Conservation (phyloP, 768 basidiomycete species). For the Phanerochaete sordida region DNA sequence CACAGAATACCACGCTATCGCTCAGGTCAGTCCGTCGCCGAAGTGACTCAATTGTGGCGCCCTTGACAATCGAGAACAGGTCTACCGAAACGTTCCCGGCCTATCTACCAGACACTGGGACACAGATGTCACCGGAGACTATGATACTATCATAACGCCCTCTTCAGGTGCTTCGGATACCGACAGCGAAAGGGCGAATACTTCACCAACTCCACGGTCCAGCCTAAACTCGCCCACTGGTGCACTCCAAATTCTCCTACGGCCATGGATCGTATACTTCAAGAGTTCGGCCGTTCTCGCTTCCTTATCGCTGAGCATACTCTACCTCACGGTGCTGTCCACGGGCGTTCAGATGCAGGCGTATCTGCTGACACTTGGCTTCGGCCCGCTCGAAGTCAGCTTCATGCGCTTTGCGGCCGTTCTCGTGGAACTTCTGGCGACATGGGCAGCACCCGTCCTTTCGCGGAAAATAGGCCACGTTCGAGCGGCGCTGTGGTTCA, state of each 20-base stretch:
- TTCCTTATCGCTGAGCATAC: conserved; percentile 21
- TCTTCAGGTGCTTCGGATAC: not conserved
- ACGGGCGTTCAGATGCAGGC: conserved; percentile 29
- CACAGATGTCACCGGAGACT: too few relatives aligned
- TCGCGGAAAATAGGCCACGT: conserved; percentile 24
- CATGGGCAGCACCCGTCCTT: conserved; percentile 25
- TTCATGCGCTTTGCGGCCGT: conserved; percentile 21
- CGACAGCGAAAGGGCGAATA: not conserved
- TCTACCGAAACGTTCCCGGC: not conserved
- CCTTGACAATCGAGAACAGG: not conserved
- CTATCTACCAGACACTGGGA: not conserved
- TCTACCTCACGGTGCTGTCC: conserved; percentile 31
- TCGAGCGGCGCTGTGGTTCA: conserved; percentile 28
- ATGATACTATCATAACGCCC: too few relatives aligned
- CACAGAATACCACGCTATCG: conserved; percentile 26
- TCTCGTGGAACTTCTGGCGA: conserved; percentile 25
- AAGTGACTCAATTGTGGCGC: not conserved
- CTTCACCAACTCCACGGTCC: not conserved
- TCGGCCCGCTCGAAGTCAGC: conserved; percentile 21
- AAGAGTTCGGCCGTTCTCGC: conserved; percentile 21
- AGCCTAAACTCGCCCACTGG: not conserved
- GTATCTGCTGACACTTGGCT: conserved; percentile 24
- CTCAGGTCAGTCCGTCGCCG: conserved; percentile 13
- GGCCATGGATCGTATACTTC: conserved; percentile 15
- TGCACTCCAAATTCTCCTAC: not conserved